Percentiles rank a stretch among this genome's conserved stretches.
These are phyloP conservation scores for Emericellopsis terricola DNA, from an alignment of 495 filamentous ascomycete genomes.

Conservation along the genomic window DNA sequence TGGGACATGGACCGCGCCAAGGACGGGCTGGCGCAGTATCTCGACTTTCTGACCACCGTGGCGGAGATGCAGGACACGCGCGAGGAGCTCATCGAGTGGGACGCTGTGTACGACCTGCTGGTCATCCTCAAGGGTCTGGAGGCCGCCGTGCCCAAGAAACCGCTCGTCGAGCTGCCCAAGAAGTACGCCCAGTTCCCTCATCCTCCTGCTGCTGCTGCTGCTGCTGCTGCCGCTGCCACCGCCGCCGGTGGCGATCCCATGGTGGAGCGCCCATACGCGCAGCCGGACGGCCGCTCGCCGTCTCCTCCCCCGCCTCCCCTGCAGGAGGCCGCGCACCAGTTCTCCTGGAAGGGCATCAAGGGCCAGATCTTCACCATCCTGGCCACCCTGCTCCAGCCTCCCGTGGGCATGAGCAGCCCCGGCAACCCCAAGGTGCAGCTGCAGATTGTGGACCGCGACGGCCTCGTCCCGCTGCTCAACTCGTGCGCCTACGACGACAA, in stretches of 20 bases:
- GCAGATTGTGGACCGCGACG: slow-evolving; percentile 65
- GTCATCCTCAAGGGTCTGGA: slow-evolving; percentile 74
- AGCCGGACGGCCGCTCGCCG: slow-evolving; percentile 24
- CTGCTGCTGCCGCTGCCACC: slow-evolving; percentile 9
- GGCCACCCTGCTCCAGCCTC: slow-evolving; percentile 52
- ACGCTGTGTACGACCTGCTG: slow-evolving; percentile 68
- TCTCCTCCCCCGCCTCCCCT: slow-evolving; percentile 37
- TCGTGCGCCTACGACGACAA: slow-evolving; percentile 77
- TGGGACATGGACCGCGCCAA: slow-evolving; percentile 90
- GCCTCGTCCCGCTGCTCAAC: slow-evolving; percentile 67
- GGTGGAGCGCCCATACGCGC: slow-evolving; percentile 11
- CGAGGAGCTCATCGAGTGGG: slow-evolving; percentile 70
- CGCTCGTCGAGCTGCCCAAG: slow-evolving; percentile 13
- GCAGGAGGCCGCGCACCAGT: slow-evolving; percentile 65
- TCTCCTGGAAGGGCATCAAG: slow-evolving; percentile 87
- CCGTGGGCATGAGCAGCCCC: slow-evolving; percentile 26
- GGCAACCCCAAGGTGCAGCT: slow-evolving; percentile 68
- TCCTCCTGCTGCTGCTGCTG: slow-evolving; percentile 7
- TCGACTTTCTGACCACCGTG: slow-evolving; percentile 85
- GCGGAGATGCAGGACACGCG: slow-evolving; percentile 45
- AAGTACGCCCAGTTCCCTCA: slow-evolving; percentile 3
- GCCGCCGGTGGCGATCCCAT: slow-evolving; percentile 13
- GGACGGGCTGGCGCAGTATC: slow-evolving; percentile 76
- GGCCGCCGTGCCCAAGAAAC: slow-evolving; percentile 54
- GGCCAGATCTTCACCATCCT: slow-evolving; percentile 79